Percentiles rank a stretch among this genome's conserved stretches.
These are phyloP conservation scores for Lactarius indigo DNA, from an alignment of 768 basidiomycete species.

Conservation along the genomic window DNA sequence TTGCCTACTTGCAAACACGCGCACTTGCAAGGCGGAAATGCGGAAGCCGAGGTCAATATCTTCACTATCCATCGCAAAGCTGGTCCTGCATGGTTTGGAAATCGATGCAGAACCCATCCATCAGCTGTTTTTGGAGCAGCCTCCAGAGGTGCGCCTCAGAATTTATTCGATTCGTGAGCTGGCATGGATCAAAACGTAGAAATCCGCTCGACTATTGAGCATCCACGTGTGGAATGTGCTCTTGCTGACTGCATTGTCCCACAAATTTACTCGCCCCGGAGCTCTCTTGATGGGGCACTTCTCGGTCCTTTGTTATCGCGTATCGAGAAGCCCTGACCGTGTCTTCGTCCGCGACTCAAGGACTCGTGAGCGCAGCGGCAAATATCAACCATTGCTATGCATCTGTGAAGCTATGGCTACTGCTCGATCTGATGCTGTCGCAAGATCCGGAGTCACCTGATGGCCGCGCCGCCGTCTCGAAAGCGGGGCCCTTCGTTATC, in stretches of 20 bases:
- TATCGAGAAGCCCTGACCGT: slow-evolving; percentile 41
- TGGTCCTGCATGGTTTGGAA: slow-evolving; percentile 46
- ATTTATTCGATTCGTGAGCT: not conserved
- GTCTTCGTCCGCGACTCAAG: slow-evolving; percentile 31
- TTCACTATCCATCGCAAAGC: slow-evolving; percentile 47
- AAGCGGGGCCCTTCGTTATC: slow-evolving; percentile 39
- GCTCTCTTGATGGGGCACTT: slow-evolving; percentile 50
- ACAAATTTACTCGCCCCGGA: slow-evolving; percentile 36
- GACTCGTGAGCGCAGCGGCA: slow-evolving; percentile 43
- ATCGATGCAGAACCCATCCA: slow-evolving; percentile 42
- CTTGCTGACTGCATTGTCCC: slow-evolving; percentile 48
- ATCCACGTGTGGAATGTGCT: slow-evolving; percentile 68
- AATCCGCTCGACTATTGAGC: slow-evolving; percentile 29
- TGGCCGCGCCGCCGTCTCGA: slow-evolving; percentile 9
- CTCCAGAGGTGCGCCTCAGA: slow-evolving; percentile 8
- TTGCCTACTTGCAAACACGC: slow-evolving; percentile 30
- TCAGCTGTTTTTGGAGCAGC: slow-evolving; percentile 36
- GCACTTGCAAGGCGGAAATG: slow-evolving; percentile 34
- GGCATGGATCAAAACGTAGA: slow-evolving; percentile 2
- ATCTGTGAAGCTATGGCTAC: slow-evolving; percentile 67
- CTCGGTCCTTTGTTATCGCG: slow-evolving; percentile 42
- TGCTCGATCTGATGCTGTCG: slow-evolving; percentile 45
- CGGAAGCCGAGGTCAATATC: slow-evolving; percentile 51
- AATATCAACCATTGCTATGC: slow-evolving; percentile 66
- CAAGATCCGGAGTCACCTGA: slow-evolving; percentile 11